Percentiles rank a stretch among this genome's conserved stretches.
Conservation (phyloP, 1,139 yeast genomes). For the Yamadazyma diddensiae region DNA sequence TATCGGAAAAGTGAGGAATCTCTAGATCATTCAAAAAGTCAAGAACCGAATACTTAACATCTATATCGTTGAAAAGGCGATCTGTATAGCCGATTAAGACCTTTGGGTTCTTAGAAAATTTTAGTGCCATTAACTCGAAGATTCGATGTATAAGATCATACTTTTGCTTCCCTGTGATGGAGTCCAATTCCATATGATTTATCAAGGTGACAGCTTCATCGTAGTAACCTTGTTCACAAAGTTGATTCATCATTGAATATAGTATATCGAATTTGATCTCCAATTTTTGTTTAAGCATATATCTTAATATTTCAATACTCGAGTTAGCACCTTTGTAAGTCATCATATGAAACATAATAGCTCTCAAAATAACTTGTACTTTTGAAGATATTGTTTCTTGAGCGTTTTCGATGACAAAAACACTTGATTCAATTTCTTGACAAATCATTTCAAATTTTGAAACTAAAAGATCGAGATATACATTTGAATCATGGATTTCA, state of each 20-base stretch:
- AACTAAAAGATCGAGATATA: conserved; percentile 35
- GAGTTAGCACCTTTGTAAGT: conserved; percentile 34
- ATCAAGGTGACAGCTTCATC: conserved; percentile 37
- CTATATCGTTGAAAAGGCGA: conserved; percentile 21
- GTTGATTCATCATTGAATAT: conserved; percentile 24
- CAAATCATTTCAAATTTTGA: conserved; percentile 34
- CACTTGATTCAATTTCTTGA: conserved; percentile 10
- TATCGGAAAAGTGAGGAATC: conserved; percentile 22
- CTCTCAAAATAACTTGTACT: conserved; percentile 26
- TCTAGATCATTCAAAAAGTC: conserved; percentile 24
- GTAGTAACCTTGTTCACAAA: conserved; percentile 27
- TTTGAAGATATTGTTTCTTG: conserved; percentile 21
- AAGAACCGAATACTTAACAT: conserved; percentile 9
- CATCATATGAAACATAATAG: conserved; percentile 34
- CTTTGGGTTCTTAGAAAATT: conserved; percentile 33
- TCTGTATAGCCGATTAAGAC: conserved; percentile 38
- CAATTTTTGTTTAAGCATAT: conserved; percentile 29
- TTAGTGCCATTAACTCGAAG: conserved; percentile 27
- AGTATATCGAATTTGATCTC: conserved; percentile 25
- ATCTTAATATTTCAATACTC: conserved; percentile 32
- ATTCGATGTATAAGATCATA: conserved; percentile 27
- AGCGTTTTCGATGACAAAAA: conserved; percentile 9
- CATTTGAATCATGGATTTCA: conserved; percentile 31
- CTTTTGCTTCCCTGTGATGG: conserved; percentile 18
- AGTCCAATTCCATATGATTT: conserved; percentile 28